Evolutionary conservation across 1,139 yeast species (phyloP), one percentile per base, ranked within the genome.

Genomic region (Meyerozyma guilliermondii): DNA sequence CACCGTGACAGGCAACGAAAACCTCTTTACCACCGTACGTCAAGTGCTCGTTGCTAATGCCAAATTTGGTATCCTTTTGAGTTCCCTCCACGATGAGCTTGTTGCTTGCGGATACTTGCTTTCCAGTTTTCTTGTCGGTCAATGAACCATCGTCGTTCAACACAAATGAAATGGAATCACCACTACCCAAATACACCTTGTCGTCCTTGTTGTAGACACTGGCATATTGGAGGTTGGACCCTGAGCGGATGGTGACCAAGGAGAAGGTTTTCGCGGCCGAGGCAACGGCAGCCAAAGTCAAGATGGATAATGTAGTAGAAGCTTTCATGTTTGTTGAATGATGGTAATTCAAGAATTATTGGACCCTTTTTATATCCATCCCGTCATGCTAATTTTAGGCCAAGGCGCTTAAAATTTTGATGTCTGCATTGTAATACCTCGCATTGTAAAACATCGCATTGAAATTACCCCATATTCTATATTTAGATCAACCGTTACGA

Each of bases 161-260:
- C 4, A 42, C 46, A 33, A 46, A 39, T 5, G 34, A 30, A 42
- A 44, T 20, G 17, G 23, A 39, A 10, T 30, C 17, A 3, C 42
- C 39, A 9, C 35, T 10, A 17, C 43, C 44, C 5, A 47, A 42
- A 8, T 36, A 37, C 6, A 46, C 36, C 3, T 38, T 22, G 8
- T 29, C 26, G 11, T 41, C 47, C 11, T 39, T 34, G 13, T 40
- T 18, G 16, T 35, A 34, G 40, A 58, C 38, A 23, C 43, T 17
- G 28, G 45, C 38, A 48, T 51, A 57, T 31, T 60, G 65, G 50
- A 51, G 56, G 5, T 41, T 39, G n/a, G 63, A 48, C 14, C 64
- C 66, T 7, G 65, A 58, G 39, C 56, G 55, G 34, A 60, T 55
- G 16, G 56, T 47, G 30, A 59, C 39, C 23, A 57, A 48, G 17